Conservation (phyloP, 78 protist species). For the Monocercomonoides exilis region DNA sequence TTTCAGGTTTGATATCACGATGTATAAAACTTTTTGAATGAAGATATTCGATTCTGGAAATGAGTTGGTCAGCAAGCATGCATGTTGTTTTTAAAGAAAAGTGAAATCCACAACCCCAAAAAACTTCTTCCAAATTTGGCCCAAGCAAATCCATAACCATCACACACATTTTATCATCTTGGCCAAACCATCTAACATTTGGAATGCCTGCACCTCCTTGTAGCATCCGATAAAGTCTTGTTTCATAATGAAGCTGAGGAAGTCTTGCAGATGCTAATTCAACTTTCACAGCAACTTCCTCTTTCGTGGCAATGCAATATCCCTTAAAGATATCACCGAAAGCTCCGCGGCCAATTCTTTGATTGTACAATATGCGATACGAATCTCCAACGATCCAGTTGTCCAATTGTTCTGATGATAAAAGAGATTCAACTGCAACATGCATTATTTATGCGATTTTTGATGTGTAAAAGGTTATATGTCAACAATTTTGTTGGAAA, state of each 20-base stretch:
- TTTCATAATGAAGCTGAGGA: constrained; percentile 33
- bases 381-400: too few relatives aligned
- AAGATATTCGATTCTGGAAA: constrained; percentile 31
- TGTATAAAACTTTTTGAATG: constrained; percentile 48
- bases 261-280: not conserved
- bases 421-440: too few relatives aligned
- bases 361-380: too few relatives aligned
- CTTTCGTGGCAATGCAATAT: not conserved
- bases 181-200: constrained; percentile 82
- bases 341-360: constrained; percentile 14
- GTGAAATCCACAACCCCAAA: constrained; percentile 73
- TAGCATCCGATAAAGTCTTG: constrained; percentile 16
- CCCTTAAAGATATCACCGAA: constrained; percentile 16
- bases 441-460: too few relatives aligned
- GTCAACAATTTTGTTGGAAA: too few relatives aligned
- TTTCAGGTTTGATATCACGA: constrained; percentile 23
- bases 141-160: constrained; percentile 92
- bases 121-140: constrained; percentile 88
- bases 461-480: too few relatives aligned
- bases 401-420: too few relatives aligned
- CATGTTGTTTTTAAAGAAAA: constrained; percentile 72
- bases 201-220: constrained; percentile 73
- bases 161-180: constrained; percentile 75
- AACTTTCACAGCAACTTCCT: constrained; percentile 10
- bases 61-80: constrained; percentile 88